Base-by-base conservation (phyloP, 352 stramenopile genomes). In the Phytophthora tentaculata region DNA sequence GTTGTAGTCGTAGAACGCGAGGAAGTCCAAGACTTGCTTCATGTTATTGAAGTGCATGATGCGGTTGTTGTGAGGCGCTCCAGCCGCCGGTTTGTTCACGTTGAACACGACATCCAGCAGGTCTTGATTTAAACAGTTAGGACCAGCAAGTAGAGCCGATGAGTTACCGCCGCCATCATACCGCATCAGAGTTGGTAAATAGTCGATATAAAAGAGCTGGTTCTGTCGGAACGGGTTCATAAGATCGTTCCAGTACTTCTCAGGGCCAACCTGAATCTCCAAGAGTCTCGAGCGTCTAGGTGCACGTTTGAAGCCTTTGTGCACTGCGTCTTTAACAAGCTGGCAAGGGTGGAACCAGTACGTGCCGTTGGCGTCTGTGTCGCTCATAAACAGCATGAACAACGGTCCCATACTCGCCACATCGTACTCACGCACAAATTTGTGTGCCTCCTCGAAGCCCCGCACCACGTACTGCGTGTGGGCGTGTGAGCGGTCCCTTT, bases 161-260 rank as follows among this genome's bases (percentile, higher is more conserved):
- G 86, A 90, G 57, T 92, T 92, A 17, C 85, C 83, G 47, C 78
- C 73, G 44, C 86, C 86, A 5, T 93, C 83, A 73, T 95, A 95
- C n/a, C 81, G 74, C 55, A 95, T 85, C 17, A 95, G 56, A 24
- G 86, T 83, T 32, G 86, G 86, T 49, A 95, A 76, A 37, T 89
- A 89, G 73, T 91, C 83, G 32, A 95, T 92, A 69, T 92, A 92
- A 60, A 95, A 92, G 35, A 92, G 70, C 63, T 91, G 81, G 58
- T 93, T 92, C 69, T 92, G 84, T 23, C 77, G 72, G 62, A 95
- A 95, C 26, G 78, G 68, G 48, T 95, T 95, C 64, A 80, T 79
- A 54, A 90, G 67, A 65, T 95, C 75, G 65, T 85, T 83, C 86
- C 86, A 95, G 28, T 90, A 81, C 3, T 60, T 58, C 12, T 84